Conservation (phyloP, 176 grass and related monocot species). For the Paspalum vaginatum region DNA sequence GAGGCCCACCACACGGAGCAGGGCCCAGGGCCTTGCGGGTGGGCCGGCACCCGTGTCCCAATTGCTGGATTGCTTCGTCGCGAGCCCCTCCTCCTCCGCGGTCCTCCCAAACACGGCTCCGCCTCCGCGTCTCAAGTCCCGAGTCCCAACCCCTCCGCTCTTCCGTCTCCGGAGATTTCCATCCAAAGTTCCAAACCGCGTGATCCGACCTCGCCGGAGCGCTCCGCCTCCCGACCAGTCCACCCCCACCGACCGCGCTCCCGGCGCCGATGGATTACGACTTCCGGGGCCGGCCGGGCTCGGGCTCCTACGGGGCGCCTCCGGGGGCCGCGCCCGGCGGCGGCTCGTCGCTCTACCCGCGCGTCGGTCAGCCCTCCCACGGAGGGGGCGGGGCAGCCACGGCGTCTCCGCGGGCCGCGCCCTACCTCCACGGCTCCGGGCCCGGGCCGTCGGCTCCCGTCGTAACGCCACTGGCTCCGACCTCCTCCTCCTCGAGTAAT, state of each 20-base stretch:
- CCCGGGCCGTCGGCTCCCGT: constrained; percentile 14
- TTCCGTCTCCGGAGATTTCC: background rate
- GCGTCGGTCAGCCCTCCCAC: constrained; percentile 42
- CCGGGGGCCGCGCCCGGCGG: constrained; percentile 10
- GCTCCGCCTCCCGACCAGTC: background rate
- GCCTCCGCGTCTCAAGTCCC: background rate
- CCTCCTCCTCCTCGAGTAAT: constrained; percentile 51
- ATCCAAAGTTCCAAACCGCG: constrained; percentile 28
- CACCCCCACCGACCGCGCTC: background rate
- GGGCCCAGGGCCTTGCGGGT: background rate
- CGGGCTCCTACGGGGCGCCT: constrained; percentile 39
- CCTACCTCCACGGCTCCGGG: constrained; percentile 39
- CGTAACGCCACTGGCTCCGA: background rate
- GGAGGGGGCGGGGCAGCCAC: constrained; percentile 4
- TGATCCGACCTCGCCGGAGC: constrained; percentile 15
- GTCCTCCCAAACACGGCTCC: background rate
- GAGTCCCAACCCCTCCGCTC: background rate
- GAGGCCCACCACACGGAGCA: background rate
- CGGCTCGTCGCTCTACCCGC: constrained; percentile 46
- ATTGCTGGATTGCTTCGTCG: background rate
- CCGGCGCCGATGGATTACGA: constrained; percentile 57
- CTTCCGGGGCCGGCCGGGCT: constrained; percentile 45
- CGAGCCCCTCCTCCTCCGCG: background rate
- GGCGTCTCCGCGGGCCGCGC: constrained; percentile 35
- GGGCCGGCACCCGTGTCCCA: background rate